phyloP scores from a whole-genome alignment of 495 filamentous ascomycete genomes.

The Astrothelium subdiscretum region DNA sequence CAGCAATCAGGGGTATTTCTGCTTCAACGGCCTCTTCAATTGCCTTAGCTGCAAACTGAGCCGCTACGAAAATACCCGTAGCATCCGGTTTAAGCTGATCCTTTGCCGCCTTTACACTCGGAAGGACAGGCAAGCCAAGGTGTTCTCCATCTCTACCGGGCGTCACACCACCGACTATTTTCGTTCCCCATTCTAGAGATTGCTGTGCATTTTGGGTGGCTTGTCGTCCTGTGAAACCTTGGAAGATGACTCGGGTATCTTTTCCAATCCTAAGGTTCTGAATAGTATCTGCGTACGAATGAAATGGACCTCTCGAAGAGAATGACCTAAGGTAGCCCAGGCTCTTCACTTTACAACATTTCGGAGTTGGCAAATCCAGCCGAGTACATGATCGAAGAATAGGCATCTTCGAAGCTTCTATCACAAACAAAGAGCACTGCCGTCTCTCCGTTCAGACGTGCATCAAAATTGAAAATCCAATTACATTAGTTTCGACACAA shows the following conservation, averaged over 20 bases:
- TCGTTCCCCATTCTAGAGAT: constrained; percentile 74
- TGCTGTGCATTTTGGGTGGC: constrained; percentile 77
- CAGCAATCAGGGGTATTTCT: constrained; percentile 76
- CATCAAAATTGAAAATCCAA: background rate
- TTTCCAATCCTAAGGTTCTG: constrained; percentile 64
- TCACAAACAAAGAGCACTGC: background rate
- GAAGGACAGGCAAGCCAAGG: constrained; percentile 67
- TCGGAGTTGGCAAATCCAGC: background rate
- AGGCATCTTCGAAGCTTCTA: background rate
- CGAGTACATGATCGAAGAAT: background rate
- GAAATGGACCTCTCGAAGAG: constrained; percentile 27
- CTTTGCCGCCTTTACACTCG: constrained; percentile 61
- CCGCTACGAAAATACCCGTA: constrained; percentile 77
- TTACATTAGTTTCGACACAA: background rate
- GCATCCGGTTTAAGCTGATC: constrained; percentile 68
- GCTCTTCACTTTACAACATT: background rate
- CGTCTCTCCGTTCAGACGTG: background rate
- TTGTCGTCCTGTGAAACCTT: constrained; percentile 72
- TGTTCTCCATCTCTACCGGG: constrained; percentile 69
- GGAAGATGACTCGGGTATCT: constrained; percentile 73
- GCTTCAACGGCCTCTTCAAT: constrained; percentile 86
- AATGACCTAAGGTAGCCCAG: constrained; percentile 17
- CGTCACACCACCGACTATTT: constrained; percentile 77
- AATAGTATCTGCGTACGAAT: constrained; percentile 52
- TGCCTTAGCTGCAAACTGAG: constrained; percentile 60